These are phyloP conservation scores for Colletotrichum sp. DNA, from an alignment of 2,329 filamentous ascomycete genomes.

Conservation along the genomic window DNA sequence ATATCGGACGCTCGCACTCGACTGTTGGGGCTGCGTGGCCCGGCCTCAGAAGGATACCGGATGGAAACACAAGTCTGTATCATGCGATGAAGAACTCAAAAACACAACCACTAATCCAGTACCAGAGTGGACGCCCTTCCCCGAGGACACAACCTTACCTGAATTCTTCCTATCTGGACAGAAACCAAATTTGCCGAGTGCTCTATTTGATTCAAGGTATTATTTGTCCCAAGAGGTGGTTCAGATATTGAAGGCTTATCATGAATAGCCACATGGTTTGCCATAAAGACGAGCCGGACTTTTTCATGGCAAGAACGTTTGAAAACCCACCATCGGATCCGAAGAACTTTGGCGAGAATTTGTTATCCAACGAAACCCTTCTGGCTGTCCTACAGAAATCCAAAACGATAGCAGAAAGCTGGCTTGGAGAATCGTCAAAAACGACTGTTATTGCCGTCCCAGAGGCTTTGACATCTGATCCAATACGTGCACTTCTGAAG, in stretches of 20 bases:
- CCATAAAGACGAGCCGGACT: neutral
- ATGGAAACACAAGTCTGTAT: neutral
- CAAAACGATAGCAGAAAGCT: neutral
- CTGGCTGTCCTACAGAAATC: neutral
- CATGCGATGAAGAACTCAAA: neutral
- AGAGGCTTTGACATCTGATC: neutral
- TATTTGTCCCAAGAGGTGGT: neutral
- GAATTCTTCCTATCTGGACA: neutral
- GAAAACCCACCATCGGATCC: neutral
- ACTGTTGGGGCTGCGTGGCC: neutral
- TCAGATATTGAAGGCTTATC: neutral
- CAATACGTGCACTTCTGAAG: neutral
- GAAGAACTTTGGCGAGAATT: accelerated
- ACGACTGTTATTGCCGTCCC: neutral
- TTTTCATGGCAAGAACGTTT: neutral
- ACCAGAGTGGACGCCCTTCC: neutral
- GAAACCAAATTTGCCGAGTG: neutral
- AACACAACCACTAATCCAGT: neutral
- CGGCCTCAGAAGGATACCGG: accelerated
- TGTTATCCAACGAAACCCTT: neutral
- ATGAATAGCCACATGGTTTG: neutral
- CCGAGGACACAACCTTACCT: neutral
- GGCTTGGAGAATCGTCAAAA: neutral
- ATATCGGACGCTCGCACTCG: neutral
- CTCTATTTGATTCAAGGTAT: neutral